Percentiles rank a stretch among this genome's conserved stretches.
Evolutionary conservation across 371 early-diverging fungal genomes (phyloP).

Genomic region (Funneliformis caledonium): DNA sequence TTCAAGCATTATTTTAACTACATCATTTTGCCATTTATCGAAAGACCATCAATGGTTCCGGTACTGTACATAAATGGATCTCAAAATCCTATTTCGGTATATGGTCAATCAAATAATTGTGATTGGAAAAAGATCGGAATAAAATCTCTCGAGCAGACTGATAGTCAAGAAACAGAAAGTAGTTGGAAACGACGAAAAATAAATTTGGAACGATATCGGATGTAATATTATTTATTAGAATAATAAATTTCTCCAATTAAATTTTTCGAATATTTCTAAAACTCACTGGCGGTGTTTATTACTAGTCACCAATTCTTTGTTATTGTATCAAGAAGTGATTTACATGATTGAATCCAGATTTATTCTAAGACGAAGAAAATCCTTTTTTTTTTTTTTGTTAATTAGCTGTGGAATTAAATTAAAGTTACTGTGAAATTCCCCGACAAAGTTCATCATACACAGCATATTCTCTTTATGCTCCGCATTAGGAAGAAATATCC

Average conservation of each 20-base stretch:
- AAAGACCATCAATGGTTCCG: constrained; percentile 39
- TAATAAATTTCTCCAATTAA: neutral
- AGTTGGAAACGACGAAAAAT: constrained; percentile 18
- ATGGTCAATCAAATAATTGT: neutral
- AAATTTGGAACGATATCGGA: constrained; percentile 1
- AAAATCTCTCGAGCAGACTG: neutral
- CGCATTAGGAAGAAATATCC: no score
- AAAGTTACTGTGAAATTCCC: no score
- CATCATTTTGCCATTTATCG: neutral
- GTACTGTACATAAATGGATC: constrained; percentile 18
- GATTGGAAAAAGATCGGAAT: neutral
- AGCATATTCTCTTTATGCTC: no score
- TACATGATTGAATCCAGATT: no score
- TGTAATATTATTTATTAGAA: neutral
- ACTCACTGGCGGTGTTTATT: no score
- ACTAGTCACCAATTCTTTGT: no score
- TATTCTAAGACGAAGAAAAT: no score
- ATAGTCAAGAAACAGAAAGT: neutral
- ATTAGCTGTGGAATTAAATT: no score
- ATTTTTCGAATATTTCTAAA: no score
- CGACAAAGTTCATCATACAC: no score
- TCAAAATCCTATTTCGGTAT: neutral
- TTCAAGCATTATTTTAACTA: neutral
- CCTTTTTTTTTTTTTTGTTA: no score
- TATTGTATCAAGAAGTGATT: no score